Evolutionary conservation across 441 rosid genomes (phyloP), one percentile per base, ranked within the genome.

Genomic region (Populus hybrid): DNA sequence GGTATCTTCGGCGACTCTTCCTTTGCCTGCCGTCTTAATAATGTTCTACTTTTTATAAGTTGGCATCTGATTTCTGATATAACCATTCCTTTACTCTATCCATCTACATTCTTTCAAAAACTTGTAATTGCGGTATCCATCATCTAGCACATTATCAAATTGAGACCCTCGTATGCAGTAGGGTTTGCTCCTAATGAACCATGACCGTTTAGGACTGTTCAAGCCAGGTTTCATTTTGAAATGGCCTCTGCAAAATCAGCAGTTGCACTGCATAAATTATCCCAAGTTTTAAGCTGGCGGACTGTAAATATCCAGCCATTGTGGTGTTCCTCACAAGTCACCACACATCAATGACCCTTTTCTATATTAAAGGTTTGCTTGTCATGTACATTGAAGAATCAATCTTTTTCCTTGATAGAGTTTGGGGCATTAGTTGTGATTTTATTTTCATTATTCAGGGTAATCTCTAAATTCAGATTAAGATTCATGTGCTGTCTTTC

Each of bases 1-100:
- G 91, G 91, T 89, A 79, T 14, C 65, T 61, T 23, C 28, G 9
- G n/a, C 61, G n/a, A 53, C n/a, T 18, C 61, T 26, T 29, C 9
- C 31, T 26, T 26, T 2, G 26, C 45, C 14, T 6, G 29, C 2
- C 40, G 33, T 53, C 20, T 50, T 31, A 50, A 26, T 38, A 42
- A 33, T 35, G 23, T 29, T 9, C 6, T 16, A 3, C 45, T 40
- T 40, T 40, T 20, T 7, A 36, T 18, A 14, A 66, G 35, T 6
- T 14, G 24, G 18, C 12, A 28, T 68, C 20, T 8, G 40, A 18
- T 24, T 21, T 10, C 14, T 26, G 14, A 23, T 26, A 24, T 21
- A n/a, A 21, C 14, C 71, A 31, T 28, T 31, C 33, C 18, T 33
- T 1, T 45, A 42, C 53, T 42, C 53, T 42, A 45, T 12, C 18